Conservation (phyloP, 768 basidiomycete species). For the Nidularia pulvinata region DNA sequence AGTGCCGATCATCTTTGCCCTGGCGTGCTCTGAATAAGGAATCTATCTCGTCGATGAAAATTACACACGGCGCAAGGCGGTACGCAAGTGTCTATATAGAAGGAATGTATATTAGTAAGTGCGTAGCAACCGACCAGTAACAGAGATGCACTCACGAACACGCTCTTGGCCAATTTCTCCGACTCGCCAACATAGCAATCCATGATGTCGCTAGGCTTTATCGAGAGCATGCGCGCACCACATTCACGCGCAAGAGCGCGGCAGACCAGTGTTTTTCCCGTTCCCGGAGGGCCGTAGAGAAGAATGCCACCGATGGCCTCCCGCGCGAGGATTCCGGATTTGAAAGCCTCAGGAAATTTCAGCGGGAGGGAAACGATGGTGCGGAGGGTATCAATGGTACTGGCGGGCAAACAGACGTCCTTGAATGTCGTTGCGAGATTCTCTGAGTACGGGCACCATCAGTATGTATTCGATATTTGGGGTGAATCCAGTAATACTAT, state of each 20-base stretch:
- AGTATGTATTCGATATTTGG: background rate
- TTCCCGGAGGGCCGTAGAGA: conserved; percentile 50
- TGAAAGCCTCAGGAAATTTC: conserved; percentile 8
- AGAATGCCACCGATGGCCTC: conserved; percentile 58
- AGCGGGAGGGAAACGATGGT: conserved; percentile 12
- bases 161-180: conserved; percentile 8
- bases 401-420: conserved; percentile 9
- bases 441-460: background rate
- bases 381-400: conserved; percentile 9
- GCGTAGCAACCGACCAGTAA: background rate
- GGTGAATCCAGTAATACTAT: background rate
- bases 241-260: conserved; percentile 40
- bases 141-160: conserved; percentile 10
- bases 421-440: conserved; percentile 10
- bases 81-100: conserved; percentile 58
- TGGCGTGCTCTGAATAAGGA: conserved; percentile 42
- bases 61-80: conserved; percentile 74
- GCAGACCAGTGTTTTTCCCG: conserved; percentile 56
- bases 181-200: conserved; percentile 9
- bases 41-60: conserved; percentile 86
- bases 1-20: conserved; percentile 1
- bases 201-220: conserved; percentile 11
- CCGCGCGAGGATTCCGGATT: conserved; percentile 46
- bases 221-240: conserved; percentile 11
- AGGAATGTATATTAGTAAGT: conserved; percentile 13